A percentile compares a stretch with the other conserved stretches of the same genome.
These are phyloP conservation scores for Gautieria morchelliformis DNA, from an alignment of 768 basidiomycete species.

Conservation along the genomic window DNA sequence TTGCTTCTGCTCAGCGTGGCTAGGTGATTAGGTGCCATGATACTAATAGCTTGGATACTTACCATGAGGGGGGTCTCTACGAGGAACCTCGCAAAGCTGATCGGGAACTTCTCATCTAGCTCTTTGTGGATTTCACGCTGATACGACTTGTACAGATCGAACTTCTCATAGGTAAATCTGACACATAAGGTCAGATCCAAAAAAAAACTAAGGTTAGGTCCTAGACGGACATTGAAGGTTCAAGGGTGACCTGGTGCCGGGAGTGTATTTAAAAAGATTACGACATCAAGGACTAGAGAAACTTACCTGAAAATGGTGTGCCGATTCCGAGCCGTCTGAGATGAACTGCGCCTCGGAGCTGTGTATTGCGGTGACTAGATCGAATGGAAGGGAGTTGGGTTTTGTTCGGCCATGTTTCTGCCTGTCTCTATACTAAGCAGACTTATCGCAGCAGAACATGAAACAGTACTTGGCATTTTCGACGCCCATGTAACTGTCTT, in stretches of 20 bases:
- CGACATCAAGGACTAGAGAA: background rate
- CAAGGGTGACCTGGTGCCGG: conserved; percentile 51
- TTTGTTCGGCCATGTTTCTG: conserved; percentile 13
- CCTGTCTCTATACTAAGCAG: conserved; percentile 4
- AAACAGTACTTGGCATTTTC: conserved; percentile 11
- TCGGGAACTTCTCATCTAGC: conserved; percentile 29
- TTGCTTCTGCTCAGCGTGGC: conserved; percentile 31
- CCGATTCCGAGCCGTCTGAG: conserved; percentile 18
- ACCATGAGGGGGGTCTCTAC: conserved; percentile 71
- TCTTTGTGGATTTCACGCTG: conserved; percentile 76
- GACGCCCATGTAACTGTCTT: conserved; percentile 23
- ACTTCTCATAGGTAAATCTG: conserved; percentile 60
- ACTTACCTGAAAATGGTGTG: conserved; percentile 54
- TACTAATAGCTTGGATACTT: conserved; percentile 16
- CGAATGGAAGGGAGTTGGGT: conserved; percentile 22
- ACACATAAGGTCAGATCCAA: background rate
- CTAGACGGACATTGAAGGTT: conserved; percentile 53
- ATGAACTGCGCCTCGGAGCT: conserved; percentile 37
- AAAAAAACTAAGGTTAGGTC: background rate
- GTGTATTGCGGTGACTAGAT: conserved; percentile 43
- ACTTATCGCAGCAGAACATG: background rate
- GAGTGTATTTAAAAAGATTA: background rate
- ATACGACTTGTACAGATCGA: conserved; percentile 64
- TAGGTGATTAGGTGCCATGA: conserved; percentile 2
- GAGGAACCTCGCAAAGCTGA: conserved; percentile 63